Evolutionary conservation across 2,329 filamentous ascomycete species (phyloP).

Genomic region (Fusarium mexicanum): DNA sequence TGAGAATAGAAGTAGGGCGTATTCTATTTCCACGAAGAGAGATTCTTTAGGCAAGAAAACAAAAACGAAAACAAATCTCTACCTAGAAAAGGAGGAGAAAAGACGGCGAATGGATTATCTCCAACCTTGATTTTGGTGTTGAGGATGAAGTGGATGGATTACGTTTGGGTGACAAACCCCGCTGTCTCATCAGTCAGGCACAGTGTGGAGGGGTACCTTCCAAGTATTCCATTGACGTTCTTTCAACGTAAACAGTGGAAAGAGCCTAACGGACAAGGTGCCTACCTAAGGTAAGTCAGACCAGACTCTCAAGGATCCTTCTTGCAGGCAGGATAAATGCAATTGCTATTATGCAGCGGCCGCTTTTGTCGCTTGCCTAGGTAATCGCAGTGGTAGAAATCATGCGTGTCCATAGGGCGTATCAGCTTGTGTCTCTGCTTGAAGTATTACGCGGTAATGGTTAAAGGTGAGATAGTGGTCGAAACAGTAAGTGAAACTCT

Average conservation of each 20-base stretch:
- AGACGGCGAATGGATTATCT: conserved; percentile 5
- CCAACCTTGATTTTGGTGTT: conserved; percentile 28
- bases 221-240: neutral
- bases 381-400: neutral
- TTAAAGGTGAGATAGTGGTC: neutral
- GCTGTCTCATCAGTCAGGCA: conserved; percentile 11
- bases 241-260: neutral
- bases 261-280: neutral
- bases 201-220: conserved; percentile 10
- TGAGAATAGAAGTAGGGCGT: neutral
- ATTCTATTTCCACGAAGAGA: neutral
- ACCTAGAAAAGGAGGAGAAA: neutral
- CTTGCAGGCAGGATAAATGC: neutral
- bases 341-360: neutral
- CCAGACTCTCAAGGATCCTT: neutral
- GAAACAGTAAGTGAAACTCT: neutral
- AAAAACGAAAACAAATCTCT: neutral
- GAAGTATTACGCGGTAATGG: neutral
- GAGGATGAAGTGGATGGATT: conserved; percentile 23
- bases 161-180: conserved; percentile 33
- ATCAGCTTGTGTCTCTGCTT: neutral
- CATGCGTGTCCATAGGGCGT: neutral
- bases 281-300: neutral
- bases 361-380: neutral
- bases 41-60: neutral